Base-by-base conservation (phyloP, 768 basidiomycete genomes). In the Paxillus involutus region DNA sequence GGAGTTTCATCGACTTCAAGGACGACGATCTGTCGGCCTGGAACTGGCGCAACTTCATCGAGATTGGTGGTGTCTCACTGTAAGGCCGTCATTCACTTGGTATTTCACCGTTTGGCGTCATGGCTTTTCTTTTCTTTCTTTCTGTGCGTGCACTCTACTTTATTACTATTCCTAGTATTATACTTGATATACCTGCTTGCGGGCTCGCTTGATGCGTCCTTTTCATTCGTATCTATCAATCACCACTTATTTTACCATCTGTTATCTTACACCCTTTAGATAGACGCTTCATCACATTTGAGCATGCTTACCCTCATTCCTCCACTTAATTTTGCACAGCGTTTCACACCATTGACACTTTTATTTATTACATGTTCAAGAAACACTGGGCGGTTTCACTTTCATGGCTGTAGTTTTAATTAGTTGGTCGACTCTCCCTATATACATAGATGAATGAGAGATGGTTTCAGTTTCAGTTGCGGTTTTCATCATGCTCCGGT, bases 11-110 rank as follows among this genome's bases (percentile, higher is more conserved):
- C 51, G 84, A 87, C 62, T 70, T 87, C 47, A 76, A 75, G 52
- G 80, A 82, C 35, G 78, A 80, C 24, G 71, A 77, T 29, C 55
- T 62, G n/a, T 65, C 73, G 21, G 69, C 72, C 4, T 80, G 82
- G 72, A 75, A 75, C 49, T 86, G 84, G 84, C 73, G 83, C 58
- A 84, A 82, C 68, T 82, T 86, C 63, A 80, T 87, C 60, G 80
- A 86, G 64, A 78, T 86, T 14, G 72, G 77, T 13, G 72, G 68
- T 14, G 61, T 70, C 36, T 13, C 63, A 52, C 26, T 26, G 26
- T 67, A 50, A 44, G 32, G 37, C 26, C 30, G 3, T 16, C n/a
- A 30, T 33, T 1, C n/a, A 30, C 37, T 4, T 0, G n/a, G 35
- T 43, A 6, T 12, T 24, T 40, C 36, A 36, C 26, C 11, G 17